Evolutionary conservation across 139 green algal species (phyloP), one percentile per base, ranked within the genome.

Genomic region (Picocystis salinarum): DNA sequence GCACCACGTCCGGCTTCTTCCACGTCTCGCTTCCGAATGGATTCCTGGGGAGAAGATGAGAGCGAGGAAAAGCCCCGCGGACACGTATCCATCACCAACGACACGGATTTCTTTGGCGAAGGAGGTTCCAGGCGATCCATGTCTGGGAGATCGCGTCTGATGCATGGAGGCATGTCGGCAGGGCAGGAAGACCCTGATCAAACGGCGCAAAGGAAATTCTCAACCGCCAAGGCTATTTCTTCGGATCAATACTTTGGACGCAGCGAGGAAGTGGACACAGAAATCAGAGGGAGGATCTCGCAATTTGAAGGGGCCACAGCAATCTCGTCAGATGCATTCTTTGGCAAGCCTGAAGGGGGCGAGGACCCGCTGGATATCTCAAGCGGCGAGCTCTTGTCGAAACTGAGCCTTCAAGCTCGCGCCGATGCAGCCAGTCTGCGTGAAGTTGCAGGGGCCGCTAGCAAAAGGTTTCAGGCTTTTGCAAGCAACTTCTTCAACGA

Each of bases 211-310:
- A 56, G 76, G 34, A 70, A 77, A 33, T 91, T 89, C 54, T 67
- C 58, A 24, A 76, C 74, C 23, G 82, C 83, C 48, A 93, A 93
- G 70, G 71, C 75, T 34, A 93, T 93, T 34, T 89, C 75, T 6
- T 79, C 62, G 5, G 33, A 56, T 25, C 64, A 67, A 56, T 80
- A 75, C 36, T 5, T 20, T 3, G 4, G 42, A 30, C 5, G 31
- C 44, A n/a, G n/a, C n/a, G n/a, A n/a, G 34, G 17, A 26, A 15
- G 40, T 18, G 28, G 22, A 18, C 6, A 45, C 31, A 36, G 28
- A 2, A 33, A 33, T 50, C 13, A 45, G 3, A 25, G 39, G 19
- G 27, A 31, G 20, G 6, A 3, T 12, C 52, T 59, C 5, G 11
- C 44, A 56, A 39, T 73, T 76, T 48, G 45, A 66, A 39, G 69